Percentiles rank a stretch among this genome's conserved stretches.
These are phyloP conservation scores for Starmerella stigmatis DNA, from an alignment of 805 yeast genomes.

Conservation along the genomic window DNA sequence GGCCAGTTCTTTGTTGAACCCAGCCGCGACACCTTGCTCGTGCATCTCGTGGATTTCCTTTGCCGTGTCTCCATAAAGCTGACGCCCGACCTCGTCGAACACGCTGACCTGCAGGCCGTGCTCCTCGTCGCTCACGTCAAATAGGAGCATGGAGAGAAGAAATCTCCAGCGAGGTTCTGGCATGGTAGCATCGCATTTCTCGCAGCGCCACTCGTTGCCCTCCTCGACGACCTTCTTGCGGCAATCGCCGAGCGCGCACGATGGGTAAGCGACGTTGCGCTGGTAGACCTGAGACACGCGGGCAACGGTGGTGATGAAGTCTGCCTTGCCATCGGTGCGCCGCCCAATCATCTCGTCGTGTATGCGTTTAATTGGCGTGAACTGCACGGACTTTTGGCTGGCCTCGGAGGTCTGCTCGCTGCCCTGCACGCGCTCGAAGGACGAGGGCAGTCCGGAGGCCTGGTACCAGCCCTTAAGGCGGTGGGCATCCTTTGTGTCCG, in stretches of 20 bases:
- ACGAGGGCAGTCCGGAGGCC: slow-evolving; percentile 36
- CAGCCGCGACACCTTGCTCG: slow-evolving; percentile 20
- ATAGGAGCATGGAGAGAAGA: slow-evolving; percentile 61
- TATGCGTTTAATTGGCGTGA: slow-evolving; percentile 47
- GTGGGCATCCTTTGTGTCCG: slow-evolving; percentile 82
- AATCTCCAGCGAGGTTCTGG: slow-evolving; percentile 69
- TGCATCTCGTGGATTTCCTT: slow-evolving; percentile 37
- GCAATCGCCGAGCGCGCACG: slow-evolving; percentile 70
- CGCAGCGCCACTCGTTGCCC: slow-evolving; percentile 84
- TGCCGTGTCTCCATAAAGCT: slow-evolving; percentile 57
- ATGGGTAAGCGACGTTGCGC: slow-evolving; percentile 79
- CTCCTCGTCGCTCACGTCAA: slow-evolving; percentile 54
- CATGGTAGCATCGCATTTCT: slow-evolving; percentile 67
- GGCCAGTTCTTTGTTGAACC: slow-evolving; percentile 35
- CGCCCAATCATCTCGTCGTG: slow-evolving; percentile 56
- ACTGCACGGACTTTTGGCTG: slow-evolving; percentile 44
- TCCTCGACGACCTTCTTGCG: slow-evolving; percentile 67
- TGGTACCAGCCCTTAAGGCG: slow-evolving; percentile 92
- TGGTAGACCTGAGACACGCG: slow-evolving; percentile 58
- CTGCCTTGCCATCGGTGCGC: slow-evolving; percentile 56
- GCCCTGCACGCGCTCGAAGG: slow-evolving; percentile 9
- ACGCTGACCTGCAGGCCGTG: slow-evolving; percentile 59
- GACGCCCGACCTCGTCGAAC: slow-evolving; percentile 74
- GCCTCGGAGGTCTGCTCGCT: slow-evolving; percentile 24
- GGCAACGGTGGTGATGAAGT: slow-evolving; percentile 67